These are phyloP conservation scores for Diaporthe citriasiana DNA, from an alignment of 2,329 filamentous ascomycete genomes.

Conservation along the genomic window DNA sequence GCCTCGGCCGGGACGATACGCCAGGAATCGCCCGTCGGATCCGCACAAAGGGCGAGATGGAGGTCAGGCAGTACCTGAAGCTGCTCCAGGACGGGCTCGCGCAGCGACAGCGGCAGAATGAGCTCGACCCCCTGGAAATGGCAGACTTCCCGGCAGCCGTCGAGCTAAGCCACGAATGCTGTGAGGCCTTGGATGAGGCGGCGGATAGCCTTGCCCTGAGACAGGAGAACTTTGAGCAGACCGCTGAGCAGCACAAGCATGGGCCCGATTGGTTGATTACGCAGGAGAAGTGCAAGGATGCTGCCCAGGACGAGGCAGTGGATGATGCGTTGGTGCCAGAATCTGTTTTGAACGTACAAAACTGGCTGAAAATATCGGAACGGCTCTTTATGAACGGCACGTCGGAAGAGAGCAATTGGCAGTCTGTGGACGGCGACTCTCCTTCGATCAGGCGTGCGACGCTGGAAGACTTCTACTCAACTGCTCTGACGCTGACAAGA, in stretches of 20 bases:
- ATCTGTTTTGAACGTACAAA: slow-evolving; percentile 68
- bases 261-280: slow-evolving; percentile 77
- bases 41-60: slow-evolving; percentile 78
- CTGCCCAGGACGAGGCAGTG: slow-evolving; percentile 41
- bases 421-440: slow-evolving; percentile 64
- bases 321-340: slow-evolving; percentile 38
- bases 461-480: slow-evolving; percentile 80
- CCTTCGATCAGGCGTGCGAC: slow-evolving; percentile 83
- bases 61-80: slow-evolving; percentile 79
- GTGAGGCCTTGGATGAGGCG: slow-evolving; percentile 74
- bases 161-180: slow-evolving; percentile 79
- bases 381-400: slow-evolving; percentile 82
- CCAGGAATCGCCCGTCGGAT: slow-evolving; percentile 74
- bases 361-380: slow-evolving; percentile 75
- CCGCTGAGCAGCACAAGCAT: slow-evolving; percentile 71
- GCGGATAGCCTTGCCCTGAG: slow-evolving; percentile 75
- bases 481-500: slow-evolving; percentile 77
- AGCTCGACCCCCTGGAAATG: slow-evolving; percentile 57
- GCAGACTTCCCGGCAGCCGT: slow-evolving; percentile 76
- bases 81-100: slow-evolving; percentile 69
- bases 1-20: slow-evolving; percentile 74
- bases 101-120: slow-evolving; percentile 54
- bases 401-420: slow-evolving; percentile 77
- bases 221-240: slow-evolving; percentile 74
- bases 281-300: slow-evolving; percentile 45